Evolutionary conservation across 305 asterid genomes (phyloP).

Genomic region (Fraxinus ornus): DNA sequence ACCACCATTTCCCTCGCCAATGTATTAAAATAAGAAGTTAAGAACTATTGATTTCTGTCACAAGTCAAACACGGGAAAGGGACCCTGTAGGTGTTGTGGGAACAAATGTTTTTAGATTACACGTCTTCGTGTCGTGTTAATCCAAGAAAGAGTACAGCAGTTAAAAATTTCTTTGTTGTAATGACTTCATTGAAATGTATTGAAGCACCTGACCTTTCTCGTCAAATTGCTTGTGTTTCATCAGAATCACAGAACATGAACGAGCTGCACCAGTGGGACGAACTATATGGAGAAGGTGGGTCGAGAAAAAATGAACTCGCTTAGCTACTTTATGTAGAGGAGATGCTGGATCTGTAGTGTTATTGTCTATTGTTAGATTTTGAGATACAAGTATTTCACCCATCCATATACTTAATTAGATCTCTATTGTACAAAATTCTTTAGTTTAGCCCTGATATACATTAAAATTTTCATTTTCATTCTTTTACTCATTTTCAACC

Average conservation of each 20-base stretch:
- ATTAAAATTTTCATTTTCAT: no score
- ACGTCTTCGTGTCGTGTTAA: not conserved
- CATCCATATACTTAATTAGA: not conserved
- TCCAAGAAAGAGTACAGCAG: not conserved
- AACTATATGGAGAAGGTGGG: constrained; percentile 72
- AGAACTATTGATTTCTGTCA: not conserved
- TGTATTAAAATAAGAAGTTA: not conserved
- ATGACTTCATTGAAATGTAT: not conserved
- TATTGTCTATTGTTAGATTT: constrained; percentile 17
- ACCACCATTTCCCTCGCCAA: not conserved
- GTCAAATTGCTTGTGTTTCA: constrained; percentile 58
- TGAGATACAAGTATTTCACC: not conserved
- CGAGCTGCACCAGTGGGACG: constrained; percentile 69
- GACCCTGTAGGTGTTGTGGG: not conserved
- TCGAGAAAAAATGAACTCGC: constrained; percentile 57
- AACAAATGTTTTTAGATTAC: not conserved
- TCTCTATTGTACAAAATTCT: not conserved
- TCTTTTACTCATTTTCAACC: no score
- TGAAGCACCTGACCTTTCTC: not conserved
- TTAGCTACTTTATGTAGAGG: constrained; percentile 70
- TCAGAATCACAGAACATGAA: constrained; percentile 70
- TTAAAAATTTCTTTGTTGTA: not conserved
- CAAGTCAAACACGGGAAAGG: not conserved
- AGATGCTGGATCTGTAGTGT: constrained; percentile 29
- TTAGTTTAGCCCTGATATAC: not conserved